A percentile compares a stretch with the other conserved stretches of the same genome.
Evolutionary conservation across 2,329 filamentous ascomycete genomes (phyloP).

Genomic region (Gnomoniopsis sp.): DNA sequence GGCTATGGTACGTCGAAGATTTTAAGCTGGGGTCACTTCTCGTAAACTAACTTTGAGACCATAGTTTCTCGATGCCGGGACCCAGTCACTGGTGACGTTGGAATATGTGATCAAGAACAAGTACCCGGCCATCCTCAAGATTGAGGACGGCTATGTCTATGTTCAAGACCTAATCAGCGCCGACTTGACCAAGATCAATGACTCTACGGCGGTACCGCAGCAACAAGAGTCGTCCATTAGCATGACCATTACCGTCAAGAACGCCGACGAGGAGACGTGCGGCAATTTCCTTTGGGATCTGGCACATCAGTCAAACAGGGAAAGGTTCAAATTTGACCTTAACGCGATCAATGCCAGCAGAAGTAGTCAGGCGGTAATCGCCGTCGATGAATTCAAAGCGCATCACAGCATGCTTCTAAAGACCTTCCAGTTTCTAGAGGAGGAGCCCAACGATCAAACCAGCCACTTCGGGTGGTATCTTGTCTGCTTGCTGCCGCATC

Average conservation of each 20-base stretch:
- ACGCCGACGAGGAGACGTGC: conserved; percentile 24
- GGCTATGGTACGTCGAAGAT: conserved; percentile 19
- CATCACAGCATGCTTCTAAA: conserved; percentile 22
- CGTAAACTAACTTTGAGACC: conserved; percentile 22
- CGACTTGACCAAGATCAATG: conserved; percentile 19
- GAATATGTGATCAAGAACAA: conserved; percentile 24
- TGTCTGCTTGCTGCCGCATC: conserved; percentile 20
- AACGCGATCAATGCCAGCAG: conserved; percentile 18
- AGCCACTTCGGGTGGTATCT: conserved; percentile 21
- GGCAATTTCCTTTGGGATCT: conserved; percentile 27
- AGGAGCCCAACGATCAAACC: conserved; percentile 14
- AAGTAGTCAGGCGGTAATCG: conserved; percentile 16
- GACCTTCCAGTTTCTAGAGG: conserved; percentile 21
- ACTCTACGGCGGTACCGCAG: not conserved
- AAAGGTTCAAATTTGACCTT: conserved; percentile 25
- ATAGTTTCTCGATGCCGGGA: too few species aligned
- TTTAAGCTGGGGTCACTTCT: conserved; percentile 24
- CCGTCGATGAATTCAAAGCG: conserved; percentile 24
- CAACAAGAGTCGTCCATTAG: conserved; percentile 23
- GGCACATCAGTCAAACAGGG: conserved; percentile 23
- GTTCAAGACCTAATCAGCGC: conserved; percentile 19
- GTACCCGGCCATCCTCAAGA: conserved; percentile 22
- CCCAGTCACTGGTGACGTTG: conserved; percentile 19
- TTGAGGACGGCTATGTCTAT: conserved; percentile 19
- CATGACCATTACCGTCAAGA: conserved; percentile 26